Percentiles rank a stretch among this genome's conserved stretches.
Conservation (phyloP, 2,329 filamentous ascomycete genomes). For the Trichophyton mentagrophytes region DNA sequence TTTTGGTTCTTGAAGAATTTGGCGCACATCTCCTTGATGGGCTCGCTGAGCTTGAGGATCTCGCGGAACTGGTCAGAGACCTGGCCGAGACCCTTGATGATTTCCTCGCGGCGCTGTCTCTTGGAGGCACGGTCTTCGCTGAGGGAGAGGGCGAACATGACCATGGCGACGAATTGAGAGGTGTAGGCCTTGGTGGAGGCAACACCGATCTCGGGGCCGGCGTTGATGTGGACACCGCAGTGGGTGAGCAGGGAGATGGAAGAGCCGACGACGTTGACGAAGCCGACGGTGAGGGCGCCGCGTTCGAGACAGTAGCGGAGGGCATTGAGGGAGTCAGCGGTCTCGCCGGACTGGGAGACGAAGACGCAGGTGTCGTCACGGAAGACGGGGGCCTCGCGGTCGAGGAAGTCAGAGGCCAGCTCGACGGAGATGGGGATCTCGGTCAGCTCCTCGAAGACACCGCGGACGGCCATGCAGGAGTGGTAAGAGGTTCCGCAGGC, state of each 20-base stretch:
- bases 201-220: constrained; percentile 95
- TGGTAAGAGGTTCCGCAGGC: constrained; percentile 97
- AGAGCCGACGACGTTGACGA: constrained; percentile 96
- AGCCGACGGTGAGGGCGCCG: constrained; percentile 89
- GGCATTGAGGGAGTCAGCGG: constrained; percentile 92
- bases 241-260: constrained; percentile 98
- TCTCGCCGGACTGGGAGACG: constrained; percentile 97
- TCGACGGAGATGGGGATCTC: constrained; percentile 97
- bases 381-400: constrained; percentile 94
- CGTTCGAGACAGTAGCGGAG: constrained; percentile 97
- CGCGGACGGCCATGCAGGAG: constrained; percentile 98
- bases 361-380: constrained; percentile 98
- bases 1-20: constrained; percentile 96
- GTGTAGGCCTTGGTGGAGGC: constrained; percentile 99
- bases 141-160: constrained; percentile 96
- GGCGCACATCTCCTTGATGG: constrained; percentile 87
- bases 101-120: constrained; percentile 79
- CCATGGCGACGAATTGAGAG: constrained; percentile 98
- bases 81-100: constrained; percentile 82
- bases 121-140: constrained; percentile 96
- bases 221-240: constrained; percentile 99
- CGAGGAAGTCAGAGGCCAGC: constrained; percentile 93
- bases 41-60: constrained; percentile 78
- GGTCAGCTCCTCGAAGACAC: constrained; percentile 92
- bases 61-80: constrained; percentile 86